Conservation (phyloP, 176 grass and related monocot genomes). For the Microstegium vimineum region DNA sequence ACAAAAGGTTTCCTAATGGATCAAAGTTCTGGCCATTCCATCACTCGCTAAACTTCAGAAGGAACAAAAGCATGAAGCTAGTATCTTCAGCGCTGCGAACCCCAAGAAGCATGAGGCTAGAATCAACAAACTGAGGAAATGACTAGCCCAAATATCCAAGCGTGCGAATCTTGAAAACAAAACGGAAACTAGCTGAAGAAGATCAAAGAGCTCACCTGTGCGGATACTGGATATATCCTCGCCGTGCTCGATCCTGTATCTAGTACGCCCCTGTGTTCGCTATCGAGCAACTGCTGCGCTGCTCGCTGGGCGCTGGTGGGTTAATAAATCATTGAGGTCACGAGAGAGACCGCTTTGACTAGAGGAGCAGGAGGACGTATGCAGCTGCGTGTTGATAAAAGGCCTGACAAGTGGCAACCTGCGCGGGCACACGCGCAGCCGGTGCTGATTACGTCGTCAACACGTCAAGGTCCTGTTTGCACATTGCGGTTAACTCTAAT, state of each 20-base stretch:
- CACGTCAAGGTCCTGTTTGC: too few relatives aligned
- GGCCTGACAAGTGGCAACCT: too few relatives aligned
- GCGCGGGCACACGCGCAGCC: not conserved
- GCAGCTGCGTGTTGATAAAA: not conserved
- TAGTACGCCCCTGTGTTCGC: not conserved
- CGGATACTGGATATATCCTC: not conserved
- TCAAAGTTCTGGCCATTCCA: not conserved
- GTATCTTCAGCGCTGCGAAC: not conserved
- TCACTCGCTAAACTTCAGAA: not conserved
- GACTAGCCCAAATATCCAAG: not conserved
- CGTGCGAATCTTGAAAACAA: not conserved
- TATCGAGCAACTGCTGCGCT: not conserved
- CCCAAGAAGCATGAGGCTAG: not conserved
- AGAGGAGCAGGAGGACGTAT: not conserved
- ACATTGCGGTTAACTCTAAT: too few relatives aligned
- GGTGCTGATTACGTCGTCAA: constrained; percentile 14
- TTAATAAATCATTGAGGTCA: not conserved
- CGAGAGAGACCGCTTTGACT: not conserved
- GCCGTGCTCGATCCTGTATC: not conserved
- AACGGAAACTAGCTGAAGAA: not conserved
- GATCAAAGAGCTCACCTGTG: not conserved
- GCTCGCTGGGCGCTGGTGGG: not conserved
- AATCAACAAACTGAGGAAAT: not conserved
- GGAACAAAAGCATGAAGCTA: not conserved
- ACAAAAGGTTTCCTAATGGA: not conserved